Conservation (phyloP, 2,329 filamentous ascomycete genomes). For the Exophiala lecanii-corni region DNA sequence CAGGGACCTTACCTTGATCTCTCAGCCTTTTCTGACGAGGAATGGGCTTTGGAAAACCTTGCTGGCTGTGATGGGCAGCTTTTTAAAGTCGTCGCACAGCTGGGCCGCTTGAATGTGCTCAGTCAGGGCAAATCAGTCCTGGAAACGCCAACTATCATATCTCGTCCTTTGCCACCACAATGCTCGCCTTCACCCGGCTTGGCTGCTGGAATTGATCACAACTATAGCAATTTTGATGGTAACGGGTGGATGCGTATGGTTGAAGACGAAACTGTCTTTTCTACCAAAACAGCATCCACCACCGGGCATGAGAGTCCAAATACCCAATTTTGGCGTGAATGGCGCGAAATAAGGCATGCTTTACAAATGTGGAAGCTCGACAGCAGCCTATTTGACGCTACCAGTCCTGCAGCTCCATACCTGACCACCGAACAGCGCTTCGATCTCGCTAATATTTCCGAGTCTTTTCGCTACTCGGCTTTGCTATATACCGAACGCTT, state of each 20-base stretch:
- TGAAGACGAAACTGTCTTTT: slow-evolving; percentile 47
- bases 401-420: slow-evolving; percentile 31
- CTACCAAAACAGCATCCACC: slow-evolving; percentile 31
- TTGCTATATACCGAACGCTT: slow-evolving; percentile 86
- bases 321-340: slow-evolving; percentile 64
- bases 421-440: slow-evolving; percentile 58
- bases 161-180: slow-evolving; percentile 31
- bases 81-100: slow-evolving; percentile 78
- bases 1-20: slow-evolving; percentile 59
- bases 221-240: slow-evolving; percentile 56
- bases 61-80: slow-evolving; percentile 81
- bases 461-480: slow-evolving; percentile 84
- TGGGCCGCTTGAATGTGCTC: slow-evolving; percentile 78
- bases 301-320: slow-evolving; percentile 47
- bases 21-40: slow-evolving; percentile 59
- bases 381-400: slow-evolving; percentile 30
- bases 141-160: slow-evolving; percentile 21
- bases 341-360: slow-evolving; percentile 71
- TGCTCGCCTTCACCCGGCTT: slow-evolving; percentile 14
- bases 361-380: slow-evolving; percentile 80
- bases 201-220: slow-evolving; percentile 10
- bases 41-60: slow-evolving; percentile 75
- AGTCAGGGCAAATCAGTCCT: slow-evolving; percentile 58
- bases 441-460: slow-evolving; percentile 76
- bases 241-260: slow-evolving; percentile 31